These are phyloP conservation scores for Alternaria ventricosa DNA, from an alignment of 2,329 filamentous ascomycete species.

Conservation along the genomic window DNA sequence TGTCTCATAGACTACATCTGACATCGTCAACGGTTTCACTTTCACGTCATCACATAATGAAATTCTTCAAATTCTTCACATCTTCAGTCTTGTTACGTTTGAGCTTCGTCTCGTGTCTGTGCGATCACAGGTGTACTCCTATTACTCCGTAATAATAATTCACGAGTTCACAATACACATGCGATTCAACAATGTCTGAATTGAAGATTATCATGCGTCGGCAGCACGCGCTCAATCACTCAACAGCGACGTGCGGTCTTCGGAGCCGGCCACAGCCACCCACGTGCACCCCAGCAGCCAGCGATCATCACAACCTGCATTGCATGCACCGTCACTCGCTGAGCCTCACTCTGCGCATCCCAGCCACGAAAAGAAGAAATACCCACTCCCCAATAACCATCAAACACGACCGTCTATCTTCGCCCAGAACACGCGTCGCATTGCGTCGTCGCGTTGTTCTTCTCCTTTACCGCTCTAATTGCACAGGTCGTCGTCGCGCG, in stretches of 20 bases:
- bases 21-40: constrained; percentile 2
- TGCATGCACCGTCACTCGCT: not conserved
- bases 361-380: not conserved
- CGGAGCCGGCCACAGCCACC: not conserved
- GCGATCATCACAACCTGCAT: not conserved
- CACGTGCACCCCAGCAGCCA: not conserved
- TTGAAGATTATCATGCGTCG: not conserved
- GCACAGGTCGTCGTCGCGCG: not conserved
- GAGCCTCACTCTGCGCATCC: not conserved
- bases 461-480: not conserved
- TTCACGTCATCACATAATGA: not conserved
- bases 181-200: not conserved
- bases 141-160: not conserved
- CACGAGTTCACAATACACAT: not conserved
- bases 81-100: not conserved
- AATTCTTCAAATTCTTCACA: not conserved
- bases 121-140: not conserved
- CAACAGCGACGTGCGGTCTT: not conserved
- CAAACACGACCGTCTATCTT: not conserved
- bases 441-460: not conserved
- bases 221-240: not conserved
- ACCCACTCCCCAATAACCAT: not conserved
- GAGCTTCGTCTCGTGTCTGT: not conserved
- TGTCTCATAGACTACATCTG: constrained; percentile 5
- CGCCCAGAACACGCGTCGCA: not conserved